Percentiles rank a stretch among this genome's conserved stretches.
Evolutionary conservation across 2,329 filamentous ascomycete species (phyloP).

Genomic region (Sporothrix schenckii): DNA sequence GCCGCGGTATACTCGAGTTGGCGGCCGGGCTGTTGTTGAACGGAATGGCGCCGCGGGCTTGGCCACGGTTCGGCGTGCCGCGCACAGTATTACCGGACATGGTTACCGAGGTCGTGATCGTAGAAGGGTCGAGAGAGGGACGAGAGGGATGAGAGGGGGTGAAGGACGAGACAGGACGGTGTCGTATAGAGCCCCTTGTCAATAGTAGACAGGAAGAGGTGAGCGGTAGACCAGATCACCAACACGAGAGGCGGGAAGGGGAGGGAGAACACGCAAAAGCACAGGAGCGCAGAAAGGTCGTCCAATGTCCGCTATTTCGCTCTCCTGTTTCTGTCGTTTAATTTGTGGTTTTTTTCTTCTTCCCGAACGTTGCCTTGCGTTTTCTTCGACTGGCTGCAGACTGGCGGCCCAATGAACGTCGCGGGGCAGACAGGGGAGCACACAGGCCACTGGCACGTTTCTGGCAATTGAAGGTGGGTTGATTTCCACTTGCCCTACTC

Average conservation of each 20-base stretch:
- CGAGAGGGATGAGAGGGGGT: constrained; percentile 11
- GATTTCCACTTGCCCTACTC: constrained; percentile 25
- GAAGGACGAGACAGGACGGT: constrained; percentile 3
- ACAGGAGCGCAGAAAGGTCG: constrained; percentile 13
- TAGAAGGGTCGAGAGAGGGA: background rate
- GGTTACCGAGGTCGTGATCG: constrained; percentile 35
- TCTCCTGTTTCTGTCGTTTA: constrained; percentile 21
- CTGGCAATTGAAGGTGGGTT: constrained; percentile 21
- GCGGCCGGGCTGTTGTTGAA: constrained; percentile 63
- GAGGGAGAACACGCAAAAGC: background rate
- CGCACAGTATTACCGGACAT: constrained; percentile 67
- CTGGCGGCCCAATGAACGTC: constrained; percentile 25
- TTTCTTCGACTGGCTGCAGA: constrained; percentile 17
- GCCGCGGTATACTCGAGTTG: constrained; percentile 69
- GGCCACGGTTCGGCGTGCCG: constrained; percentile 67
- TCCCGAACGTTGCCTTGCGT: constrained; percentile 26
- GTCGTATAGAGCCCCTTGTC: constrained; percentile 14
- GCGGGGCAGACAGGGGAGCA: constrained; percentile 23
- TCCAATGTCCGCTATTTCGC: constrained; percentile 27
- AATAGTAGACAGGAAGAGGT: constrained; percentile 9
- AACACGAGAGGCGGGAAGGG: constrained; percentile 19
- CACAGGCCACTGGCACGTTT: constrained; percentile 14
- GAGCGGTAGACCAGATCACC: constrained; percentile 6
- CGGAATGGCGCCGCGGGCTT: constrained; percentile 61
- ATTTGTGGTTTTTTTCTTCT: background rate